Percentiles rank a stretch among this genome's conserved stretches.
phyloP scores from a whole-genome alignment of 2,329 filamentous ascomycete species.

The Trichocomaceae sp. region DNA sequence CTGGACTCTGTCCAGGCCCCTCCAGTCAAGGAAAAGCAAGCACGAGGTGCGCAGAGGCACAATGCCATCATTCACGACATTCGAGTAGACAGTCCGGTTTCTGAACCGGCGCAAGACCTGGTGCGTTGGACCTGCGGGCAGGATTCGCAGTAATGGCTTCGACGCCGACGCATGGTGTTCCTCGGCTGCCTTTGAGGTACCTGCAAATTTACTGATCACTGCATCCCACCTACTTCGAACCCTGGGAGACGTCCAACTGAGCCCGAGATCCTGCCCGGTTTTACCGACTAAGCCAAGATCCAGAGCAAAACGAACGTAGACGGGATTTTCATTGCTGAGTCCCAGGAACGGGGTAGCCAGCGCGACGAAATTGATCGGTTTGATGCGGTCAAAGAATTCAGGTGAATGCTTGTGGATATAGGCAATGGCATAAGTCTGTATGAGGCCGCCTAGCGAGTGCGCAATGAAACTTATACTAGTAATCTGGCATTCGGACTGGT shows the following conservation, averaged over 20 bases:
- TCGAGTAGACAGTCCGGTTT: constrained; percentile 88
- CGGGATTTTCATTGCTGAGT: constrained; percentile 91
- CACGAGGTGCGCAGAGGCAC: constrained; percentile 93
- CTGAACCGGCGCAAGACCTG: constrained; percentile 78
- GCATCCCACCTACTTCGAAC: constrained; percentile 82
- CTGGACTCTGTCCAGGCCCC: constrained; percentile 83
- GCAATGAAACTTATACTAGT: constrained; percentile 93
- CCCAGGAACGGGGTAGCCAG: constrained; percentile 84
- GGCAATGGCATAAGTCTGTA: constrained; percentile 90
- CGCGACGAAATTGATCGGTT: constrained; percentile 83
- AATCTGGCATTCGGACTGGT: constrained; percentile 58
- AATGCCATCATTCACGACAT: constrained; percentile 96
- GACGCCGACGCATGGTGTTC: constrained; percentile 65
- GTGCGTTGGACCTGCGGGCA: constrained; percentile 88
- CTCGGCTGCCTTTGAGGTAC: constrained; percentile 49
- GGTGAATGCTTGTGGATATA: constrained; percentile 97
- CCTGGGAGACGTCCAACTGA: constrained; percentile 88
- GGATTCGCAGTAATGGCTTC: constrained; percentile 79
- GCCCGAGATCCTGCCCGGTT: constrained; percentile 86
- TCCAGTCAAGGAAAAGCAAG: constrained; percentile 94
- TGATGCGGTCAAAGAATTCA: constrained; percentile 77
- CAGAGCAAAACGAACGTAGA: constrained; percentile 94
- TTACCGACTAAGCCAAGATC: constrained; percentile 95
- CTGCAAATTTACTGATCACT: constrained; percentile 72
- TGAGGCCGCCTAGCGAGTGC: constrained; percentile 81